phyloP scores from a whole-genome alignment of 2,329 filamentous ascomycete species.

The Talaromyces sp. region DNA sequence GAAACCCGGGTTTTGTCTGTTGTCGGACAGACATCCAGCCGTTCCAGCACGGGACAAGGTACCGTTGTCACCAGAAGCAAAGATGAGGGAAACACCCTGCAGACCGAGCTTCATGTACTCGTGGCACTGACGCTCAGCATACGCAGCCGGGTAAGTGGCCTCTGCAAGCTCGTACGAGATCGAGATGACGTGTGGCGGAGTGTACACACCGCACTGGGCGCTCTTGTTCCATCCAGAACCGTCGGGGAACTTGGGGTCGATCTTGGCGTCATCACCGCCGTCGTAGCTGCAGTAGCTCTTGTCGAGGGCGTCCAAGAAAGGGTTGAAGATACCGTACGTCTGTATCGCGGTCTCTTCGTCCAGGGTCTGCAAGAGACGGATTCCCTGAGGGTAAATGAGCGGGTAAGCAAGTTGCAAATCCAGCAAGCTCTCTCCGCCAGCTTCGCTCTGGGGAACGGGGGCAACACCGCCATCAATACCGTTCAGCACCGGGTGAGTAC shows the following conservation, averaged over 20 bases:
- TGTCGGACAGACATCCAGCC: background rate
- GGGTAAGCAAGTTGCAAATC: slow-evolving; percentile 2
- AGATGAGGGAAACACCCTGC: slow-evolving; percentile 26
- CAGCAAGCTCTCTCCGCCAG: background rate
- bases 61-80: slow-evolving; percentile 26
- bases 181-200: background rate
- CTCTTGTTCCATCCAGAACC: background rate
- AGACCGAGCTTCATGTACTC: slow-evolving; percentile 31
- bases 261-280: slow-evolving; percentile 3
- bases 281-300: slow-evolving; percentile 5
- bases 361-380: background rate
- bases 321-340: background rate
- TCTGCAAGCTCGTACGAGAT: slow-evolving; percentile 5
- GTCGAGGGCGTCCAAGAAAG: slow-evolving; percentile 7
- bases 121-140: slow-evolving; percentile 1
- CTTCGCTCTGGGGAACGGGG: background rate
- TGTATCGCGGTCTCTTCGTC: background rate
- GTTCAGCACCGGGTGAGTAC: background rate
- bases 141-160: background rate
- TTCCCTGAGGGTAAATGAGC: slow-evolving; percentile 1
- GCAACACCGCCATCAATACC: slow-evolving; percentile 3
- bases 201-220: slow-evolving; percentile 1
- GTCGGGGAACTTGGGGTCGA: slow-evolving; percentile 2
- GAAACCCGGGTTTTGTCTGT: slow-evolving; percentile 36
- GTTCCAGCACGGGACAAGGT: slow-evolving; percentile 10